A percentile compares a stretch with the other conserved stretches of the same genome.
These are phyloP conservation scores for Rhizophlyctis rosea DNA, from an alignment of 192 early-diverging fungal species.

Conservation along the genomic window DNA sequence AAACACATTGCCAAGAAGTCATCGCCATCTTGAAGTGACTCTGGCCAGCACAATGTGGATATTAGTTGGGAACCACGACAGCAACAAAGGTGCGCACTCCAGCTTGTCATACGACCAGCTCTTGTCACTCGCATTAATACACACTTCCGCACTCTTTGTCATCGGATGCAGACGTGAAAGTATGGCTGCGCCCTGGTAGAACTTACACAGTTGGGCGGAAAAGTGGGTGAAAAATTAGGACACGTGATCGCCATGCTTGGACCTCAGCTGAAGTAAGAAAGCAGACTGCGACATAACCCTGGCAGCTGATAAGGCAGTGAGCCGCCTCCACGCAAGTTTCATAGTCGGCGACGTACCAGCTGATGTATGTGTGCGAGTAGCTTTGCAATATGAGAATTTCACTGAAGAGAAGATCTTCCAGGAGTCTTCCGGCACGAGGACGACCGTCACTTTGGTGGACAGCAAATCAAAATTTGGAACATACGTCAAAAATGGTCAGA, in stretches of 20 bases:
- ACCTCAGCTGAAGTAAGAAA: too few species aligned
- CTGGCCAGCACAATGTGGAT: too few species aligned
- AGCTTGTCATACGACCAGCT: too few species aligned
- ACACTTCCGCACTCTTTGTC: neutral
- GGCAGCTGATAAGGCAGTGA: slow-evolving; percentile 14
- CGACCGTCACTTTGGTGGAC: slow-evolving; percentile 2
- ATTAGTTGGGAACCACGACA: too few species aligned
- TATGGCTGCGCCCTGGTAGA: neutral
- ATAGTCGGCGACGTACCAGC: neutral
- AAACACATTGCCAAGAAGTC: too few species aligned
- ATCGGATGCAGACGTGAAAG: slow-evolving; percentile 1
- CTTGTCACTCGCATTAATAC: neutral
- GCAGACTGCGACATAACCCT: slow-evolving; percentile 17
- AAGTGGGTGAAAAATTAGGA: too few species aligned
- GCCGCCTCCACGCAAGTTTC: slow-evolving; percentile 15
- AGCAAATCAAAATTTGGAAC: slow-evolving; percentile 23
- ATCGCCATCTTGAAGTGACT: too few species aligned
- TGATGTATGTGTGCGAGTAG: neutral
- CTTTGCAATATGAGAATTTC: neutral
- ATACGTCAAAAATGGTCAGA: slow-evolving; percentile 4
- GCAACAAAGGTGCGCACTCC: too few species aligned
- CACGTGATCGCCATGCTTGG: too few species aligned
- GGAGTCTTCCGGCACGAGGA: too few species aligned
- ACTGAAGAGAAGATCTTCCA: too few species aligned
- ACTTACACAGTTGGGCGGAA: neutral